phyloP scores from a whole-genome alignment of 331 rosid genomes.

The Telfairia occidentalis region DNA sequence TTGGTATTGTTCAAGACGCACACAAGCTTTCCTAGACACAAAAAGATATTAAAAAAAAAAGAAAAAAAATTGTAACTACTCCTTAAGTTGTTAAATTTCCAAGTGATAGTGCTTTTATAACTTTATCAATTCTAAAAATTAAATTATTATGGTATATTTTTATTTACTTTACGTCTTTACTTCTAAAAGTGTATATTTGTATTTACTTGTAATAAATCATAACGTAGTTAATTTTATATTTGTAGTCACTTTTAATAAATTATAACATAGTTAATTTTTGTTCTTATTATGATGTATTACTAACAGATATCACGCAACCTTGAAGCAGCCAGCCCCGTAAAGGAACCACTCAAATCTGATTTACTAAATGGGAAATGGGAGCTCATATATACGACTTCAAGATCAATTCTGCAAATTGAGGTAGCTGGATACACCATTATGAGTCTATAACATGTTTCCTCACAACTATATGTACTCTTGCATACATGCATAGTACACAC shows the following conservation, averaged over 20 bases:
- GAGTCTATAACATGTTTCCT: background rate
- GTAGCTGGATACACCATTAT: slow-evolving; percentile 11
- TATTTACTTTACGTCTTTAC: background rate
- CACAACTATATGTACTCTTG: background rate
- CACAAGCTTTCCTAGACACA: too few relatives aligned
- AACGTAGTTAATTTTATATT: background rate
- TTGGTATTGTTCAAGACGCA: too few relatives aligned
- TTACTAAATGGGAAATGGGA: slow-evolving; percentile 89
- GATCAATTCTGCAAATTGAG: slow-evolving; percentile 54
- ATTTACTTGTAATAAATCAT: background rate
- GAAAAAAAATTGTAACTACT: too few relatives aligned
- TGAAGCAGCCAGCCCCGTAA: slow-evolving; percentile 45
- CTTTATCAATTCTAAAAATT: background rate
- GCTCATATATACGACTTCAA: slow-evolving; percentile 75
- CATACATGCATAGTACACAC: background rate
- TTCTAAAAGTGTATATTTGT: too few relatives aligned
- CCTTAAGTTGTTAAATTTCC: too few relatives aligned
- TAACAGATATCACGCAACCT: slow-evolving; percentile 78
- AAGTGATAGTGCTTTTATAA: too few relatives aligned
- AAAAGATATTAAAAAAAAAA: too few relatives aligned
- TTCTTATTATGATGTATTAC: slow-evolving; percentile 20
- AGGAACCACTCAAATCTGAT: slow-evolving; percentile 71
- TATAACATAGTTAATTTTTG: background rate
- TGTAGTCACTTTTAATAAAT: background rate
- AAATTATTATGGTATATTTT: background rate